Base-by-base conservation (phyloP, 257 asterid genomes). In the Coffea canephora region DNA sequence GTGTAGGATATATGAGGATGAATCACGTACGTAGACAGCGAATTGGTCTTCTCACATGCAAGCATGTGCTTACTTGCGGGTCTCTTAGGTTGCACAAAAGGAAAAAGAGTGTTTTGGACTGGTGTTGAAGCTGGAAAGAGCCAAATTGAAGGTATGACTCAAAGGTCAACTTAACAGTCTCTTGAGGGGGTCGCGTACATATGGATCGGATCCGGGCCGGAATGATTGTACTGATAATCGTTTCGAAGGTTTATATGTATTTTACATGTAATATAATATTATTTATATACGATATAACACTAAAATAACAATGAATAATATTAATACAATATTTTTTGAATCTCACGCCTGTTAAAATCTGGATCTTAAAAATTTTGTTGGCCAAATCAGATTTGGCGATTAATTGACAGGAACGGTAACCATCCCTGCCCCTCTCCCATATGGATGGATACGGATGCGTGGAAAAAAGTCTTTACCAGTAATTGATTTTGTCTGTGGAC, bases 91-190 rank as follows among this genome's bases (percentile, higher is more conserved):
- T 81, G 84, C 57, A 86, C 86, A 84, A 80, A 87, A 82, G 85
- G 86, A 31, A 31, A 31, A 31, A 83, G 88, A 78, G 85, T 86
- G 50, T 46, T 46, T 46, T 6, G 95, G 89, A 90, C 80, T 87
- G 80, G 82, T 76, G 89, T 81, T 77, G 82, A 86, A 64, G 15
- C 10, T 64, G 41, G 69, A 25, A 85, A 81, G 82, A 79, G 83
- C 92, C 84, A 85, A 85, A 86, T 69, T 13, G 66, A 80, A 16
- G 64, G 85, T 73, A 75, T 83, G 83, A 74, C 43, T 73, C 39
- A 85, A 89, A 89, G 2, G 98, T 93, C 96, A 89, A 91, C 93
- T 80, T 18, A 81, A 72, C 78, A 81, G 81, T 70, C 76, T 75
- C 73, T 59, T 27, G 64, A 59, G 27, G 73, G 73, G 69, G 8